phyloP scores from a whole-genome alignment of 345 rosid species.

The Dipteronia sinensis region DNA sequence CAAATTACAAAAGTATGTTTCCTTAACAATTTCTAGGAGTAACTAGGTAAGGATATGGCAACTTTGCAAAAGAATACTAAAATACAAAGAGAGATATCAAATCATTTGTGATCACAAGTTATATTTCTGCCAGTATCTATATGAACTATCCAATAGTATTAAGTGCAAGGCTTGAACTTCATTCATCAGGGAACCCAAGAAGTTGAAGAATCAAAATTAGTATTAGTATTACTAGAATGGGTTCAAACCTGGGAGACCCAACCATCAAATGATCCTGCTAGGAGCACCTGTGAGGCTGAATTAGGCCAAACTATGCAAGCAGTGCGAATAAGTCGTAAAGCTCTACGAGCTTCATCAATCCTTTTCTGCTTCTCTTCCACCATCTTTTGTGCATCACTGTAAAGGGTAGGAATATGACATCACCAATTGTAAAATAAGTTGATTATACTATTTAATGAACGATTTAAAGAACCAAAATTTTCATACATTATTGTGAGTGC shows the following conservation, averaged over 20 bases:
- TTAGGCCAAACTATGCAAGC: slow-evolving; percentile 84
- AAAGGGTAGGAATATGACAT: slow-evolving; percentile 13
- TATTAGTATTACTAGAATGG: slow-evolving; percentile 6
- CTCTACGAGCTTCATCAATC: slow-evolving; percentile 64
- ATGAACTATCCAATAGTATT: no score
- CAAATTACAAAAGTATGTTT: background rate
- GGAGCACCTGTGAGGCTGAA: slow-evolving; percentile 77
- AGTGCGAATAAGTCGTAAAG: slow-evolving; percentile 59
- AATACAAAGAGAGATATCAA: background rate
- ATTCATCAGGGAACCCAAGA: no score
- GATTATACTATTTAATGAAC: slow-evolving; percentile 10
- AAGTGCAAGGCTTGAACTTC: no score
- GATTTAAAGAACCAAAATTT: slow-evolving; percentile 18
- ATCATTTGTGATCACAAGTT: background rate
- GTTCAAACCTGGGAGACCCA: slow-evolving; percentile 84
- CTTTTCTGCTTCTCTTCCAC: slow-evolving; percentile 75
- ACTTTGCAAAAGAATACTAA: background rate
- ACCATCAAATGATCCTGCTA: slow-evolving; percentile 92
- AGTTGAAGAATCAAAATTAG: no score
- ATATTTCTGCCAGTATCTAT: background rate
- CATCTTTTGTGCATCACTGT: slow-evolving; percentile 75
- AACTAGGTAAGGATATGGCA: background rate
- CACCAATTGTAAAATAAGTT: slow-evolving; percentile 11
- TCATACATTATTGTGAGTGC: slow-evolving; percentile 71
- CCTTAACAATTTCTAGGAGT: background rate